phyloP scores from a whole-genome alignment of 441 rosid species.

The Pelargonium australe region DNA sequence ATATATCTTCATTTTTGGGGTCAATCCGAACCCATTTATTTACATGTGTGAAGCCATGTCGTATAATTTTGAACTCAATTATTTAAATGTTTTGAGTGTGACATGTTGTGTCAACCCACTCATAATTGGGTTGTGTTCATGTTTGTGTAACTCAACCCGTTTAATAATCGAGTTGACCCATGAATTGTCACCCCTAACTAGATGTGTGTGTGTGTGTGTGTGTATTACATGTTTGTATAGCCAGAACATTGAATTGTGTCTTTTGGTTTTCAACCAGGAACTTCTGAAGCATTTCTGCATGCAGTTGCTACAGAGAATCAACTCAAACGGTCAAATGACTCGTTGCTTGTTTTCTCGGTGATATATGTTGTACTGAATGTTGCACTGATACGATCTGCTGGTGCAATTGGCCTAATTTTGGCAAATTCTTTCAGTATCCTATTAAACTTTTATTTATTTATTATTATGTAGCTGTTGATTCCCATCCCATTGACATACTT shows the following conservation, averaged over 20 bases:
- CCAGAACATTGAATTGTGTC: constrained; percentile 11
- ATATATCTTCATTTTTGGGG: too few relatives aligned
- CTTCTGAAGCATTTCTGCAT: constrained; percentile 91
- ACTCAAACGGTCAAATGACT: constrained; percentile 71
- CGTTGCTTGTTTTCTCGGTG: constrained; percentile 62
- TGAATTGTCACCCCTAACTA: too few relatives aligned
- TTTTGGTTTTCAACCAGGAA: constrained; percentile 49
- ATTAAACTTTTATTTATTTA: background rate
- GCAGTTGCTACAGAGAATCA: constrained; percentile 79
- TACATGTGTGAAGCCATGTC: too few relatives aligned
- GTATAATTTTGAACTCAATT: too few relatives aligned
- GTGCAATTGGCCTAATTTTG: constrained; percentile 79
- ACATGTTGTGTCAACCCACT: too few relatives aligned
- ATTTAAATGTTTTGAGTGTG: too few relatives aligned
- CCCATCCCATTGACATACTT: too few relatives aligned
- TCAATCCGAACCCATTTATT: too few relatives aligned
- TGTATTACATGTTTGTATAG: background rate
- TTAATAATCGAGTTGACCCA: too few relatives aligned
- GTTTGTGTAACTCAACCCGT: too few relatives aligned
- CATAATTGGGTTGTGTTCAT: too few relatives aligned
- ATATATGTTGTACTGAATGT: constrained; percentile 51
- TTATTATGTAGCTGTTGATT: background rate
- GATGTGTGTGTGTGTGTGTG: too few relatives aligned
- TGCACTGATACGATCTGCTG: constrained; percentile 56
- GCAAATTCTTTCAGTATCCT: constrained; percentile 91